Evolutionary conservation across 257 asterid genomes (phyloP), one percentile per base, ranked within the genome.

Genomic region (Thymus mandschuricus): DNA sequence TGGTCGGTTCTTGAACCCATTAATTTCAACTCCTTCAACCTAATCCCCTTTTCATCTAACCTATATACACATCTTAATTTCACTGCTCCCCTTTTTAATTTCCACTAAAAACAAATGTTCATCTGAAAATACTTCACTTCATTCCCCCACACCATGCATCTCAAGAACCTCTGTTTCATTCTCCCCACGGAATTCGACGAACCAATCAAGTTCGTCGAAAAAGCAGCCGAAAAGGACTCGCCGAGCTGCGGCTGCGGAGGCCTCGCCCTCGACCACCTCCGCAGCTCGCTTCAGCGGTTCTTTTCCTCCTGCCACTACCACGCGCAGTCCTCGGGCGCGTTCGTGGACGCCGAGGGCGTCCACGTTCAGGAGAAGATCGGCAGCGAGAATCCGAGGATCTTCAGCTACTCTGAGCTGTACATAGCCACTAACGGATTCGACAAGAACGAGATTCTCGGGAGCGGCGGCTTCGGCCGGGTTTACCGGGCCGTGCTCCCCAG

Each of bases 381-480:
- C 4, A 71, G 84, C 1, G 88, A 86, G 62, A 92, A 89, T 28
- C 93, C 96, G 3, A 87, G 98, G 64, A 83, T 85, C 1, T 95
- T 91, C 73, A 87, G 95, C 85, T 95, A 88, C 66, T 79, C 98
- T 1, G 99, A 95, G 89, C 92, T 95, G 2, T 95, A 84, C 73
- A 75, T 94, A 6, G 99, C 92, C 67, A 85, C 97, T 0, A 82
- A 84, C 10, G 99, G 96, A 2, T 94, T 94, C 71, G 74, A 78
- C 59, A 77, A 79, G 28, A 71, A 78, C 3, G 83, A 81, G 60
- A 40, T 91, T 5, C 86, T 94, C 15, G 99, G 99, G 1, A 87
- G 93, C 71, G 99, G 99, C 1, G 99, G 98, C 0, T 94, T 91
- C 43, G 99, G 99, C 45, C 64, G 83, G 56, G 99, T 94, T 15